Evolutionary conservation across 192 early-diverging fungal species (phyloP), one percentile per base, ranked within the genome.

Genomic region (Mortierella alpina): DNA sequence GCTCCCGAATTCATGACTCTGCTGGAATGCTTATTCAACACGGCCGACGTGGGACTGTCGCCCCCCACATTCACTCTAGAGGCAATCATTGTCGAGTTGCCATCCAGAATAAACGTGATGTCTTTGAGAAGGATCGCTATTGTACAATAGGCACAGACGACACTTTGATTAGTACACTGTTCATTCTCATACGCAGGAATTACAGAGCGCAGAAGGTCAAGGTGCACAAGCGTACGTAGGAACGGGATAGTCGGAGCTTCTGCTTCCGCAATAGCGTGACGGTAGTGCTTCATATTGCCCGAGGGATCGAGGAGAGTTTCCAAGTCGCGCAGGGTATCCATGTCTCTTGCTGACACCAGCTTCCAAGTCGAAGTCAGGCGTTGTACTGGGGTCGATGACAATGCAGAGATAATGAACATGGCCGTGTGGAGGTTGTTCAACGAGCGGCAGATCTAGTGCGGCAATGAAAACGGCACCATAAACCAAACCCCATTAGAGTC

Each of bases 101-200:
- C 93, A 59, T 94, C 91, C 60, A 92, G 75, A 48, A 92, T 82
- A 70, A 94, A 92, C 14, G 89, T 92, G 31, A 92, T 82, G 65
- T 94, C 93, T 64, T 94, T 94, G 56, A 94, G 84, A 7, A 92
- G 78, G 9, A 92, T 73, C 0, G 92, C 78, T 84, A 72, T 67
- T 47, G 1, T 31, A 31, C 31, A 31, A 3, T 31, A 31, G 31
- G 1, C 31, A 31, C 1, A 31, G 31, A 31, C 31, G 31, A 3
- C 3, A 3, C 1, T 31, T 31, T 31, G 31, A 1, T 31, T 31
- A 31, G 31, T 31, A 31, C 31, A 31, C 31, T 31, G 31, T 31
- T 31, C 31, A 31, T 31, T 1, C 1, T 31, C 31, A 31, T 31
- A 47, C 8, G 22, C 6, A 40, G n/a, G 47, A 55, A 23, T 6